Base-by-base conservation (phyloP, 805 yeast genomes). In the Schizosaccharomyces cryophilus region DNA sequence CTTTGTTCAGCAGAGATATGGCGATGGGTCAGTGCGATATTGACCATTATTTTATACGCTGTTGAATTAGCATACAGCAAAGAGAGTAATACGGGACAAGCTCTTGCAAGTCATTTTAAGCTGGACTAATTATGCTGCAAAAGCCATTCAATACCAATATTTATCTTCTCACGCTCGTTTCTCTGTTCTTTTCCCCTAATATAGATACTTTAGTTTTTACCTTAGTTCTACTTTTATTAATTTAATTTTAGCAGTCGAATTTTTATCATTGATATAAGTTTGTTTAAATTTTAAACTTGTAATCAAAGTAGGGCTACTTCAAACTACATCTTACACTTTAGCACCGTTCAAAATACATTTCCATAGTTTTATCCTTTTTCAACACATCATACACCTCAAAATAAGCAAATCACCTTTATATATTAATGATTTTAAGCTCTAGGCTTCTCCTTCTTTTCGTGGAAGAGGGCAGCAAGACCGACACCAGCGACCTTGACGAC, bases 401-500 rank as follows among this genome's bases (percentile, higher is more conserved):
- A 45, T 45, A 24, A 45, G 51, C 21, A n/a, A 45, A 45, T 19
- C 51, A 45, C 21, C 26, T 45, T 45, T 45, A 19, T 45, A 11
- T 45, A 35, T 45, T 19, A 45, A 24, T 45, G 21, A 21, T 45
- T 42, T 42, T 61, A 61, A 31, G 62, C 58, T 31, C 62, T 60
- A 60, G 62, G 62, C 62, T 61, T 93, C 84, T 94, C 99, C 87
- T 93, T 93, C 96, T 93, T 93, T 84, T 94, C 98, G 84, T 90
- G 93, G 96, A 96, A 93, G 79, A 93, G 84, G 77, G 99, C 98
- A 77, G 89, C 83, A 78, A 93, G 84, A 72, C 98, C 93, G 74
- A 94, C 98, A 86, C 98, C 98, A 72, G 98, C 87, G 72, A 93
- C 99, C 84, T 93, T 93, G 77, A 93, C 99, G 77, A 93, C 99